Conservation (phyloP, 2,329 filamentous ascomycete genomes). For the Aspergillus amoenus region DNA sequence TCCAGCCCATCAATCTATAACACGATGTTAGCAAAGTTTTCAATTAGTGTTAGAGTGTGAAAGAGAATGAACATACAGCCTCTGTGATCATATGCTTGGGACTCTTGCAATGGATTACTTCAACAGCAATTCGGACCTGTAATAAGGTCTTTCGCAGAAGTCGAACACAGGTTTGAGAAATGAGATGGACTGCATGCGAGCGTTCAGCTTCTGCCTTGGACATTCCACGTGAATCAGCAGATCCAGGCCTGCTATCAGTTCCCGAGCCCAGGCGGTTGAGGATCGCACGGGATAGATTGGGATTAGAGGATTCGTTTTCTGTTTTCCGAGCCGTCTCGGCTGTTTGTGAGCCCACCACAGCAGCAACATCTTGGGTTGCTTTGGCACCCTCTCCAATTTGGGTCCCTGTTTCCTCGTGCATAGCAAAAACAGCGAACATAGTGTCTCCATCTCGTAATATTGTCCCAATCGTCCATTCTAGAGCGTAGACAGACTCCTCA, state of each 20-base stretch:
- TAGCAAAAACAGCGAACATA: constrained; percentile 86
- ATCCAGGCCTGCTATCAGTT: constrained; percentile 41
- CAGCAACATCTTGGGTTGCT: constrained; percentile 72
- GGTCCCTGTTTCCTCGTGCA: constrained; percentile 71
- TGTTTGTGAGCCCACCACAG: constrained; percentile 61
- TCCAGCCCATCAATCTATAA: constrained; percentile 80
- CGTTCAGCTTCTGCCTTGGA: constrained; percentile 74
- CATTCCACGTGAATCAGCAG: constrained; percentile 51
- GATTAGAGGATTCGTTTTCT: constrained; percentile 31
- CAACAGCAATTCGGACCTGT: constrained; percentile 89
- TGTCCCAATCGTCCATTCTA: constrained; percentile 97
- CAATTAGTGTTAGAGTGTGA: neutral
- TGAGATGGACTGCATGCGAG: constrained; percentile 74
- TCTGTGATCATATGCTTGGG: constrained; percentile 95
- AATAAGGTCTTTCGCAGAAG: constrained; percentile 86
- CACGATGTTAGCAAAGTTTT: constrained; percentile 8
- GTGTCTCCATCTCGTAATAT: constrained; percentile 93
- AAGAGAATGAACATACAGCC: constrained; percentile 56
- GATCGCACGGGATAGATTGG: constrained; percentile 30
- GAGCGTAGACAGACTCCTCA: constrained; percentile 87
- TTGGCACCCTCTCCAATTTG: constrained; percentile 70
- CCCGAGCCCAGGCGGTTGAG: constrained; percentile 37
- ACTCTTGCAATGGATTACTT: constrained; percentile 98
- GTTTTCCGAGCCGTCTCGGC: constrained; percentile 53
- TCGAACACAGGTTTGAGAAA: constrained; percentile 81